phyloP scores from a whole-genome alignment of 257 asterid species.

The Leptodermis oblonga region DNA sequence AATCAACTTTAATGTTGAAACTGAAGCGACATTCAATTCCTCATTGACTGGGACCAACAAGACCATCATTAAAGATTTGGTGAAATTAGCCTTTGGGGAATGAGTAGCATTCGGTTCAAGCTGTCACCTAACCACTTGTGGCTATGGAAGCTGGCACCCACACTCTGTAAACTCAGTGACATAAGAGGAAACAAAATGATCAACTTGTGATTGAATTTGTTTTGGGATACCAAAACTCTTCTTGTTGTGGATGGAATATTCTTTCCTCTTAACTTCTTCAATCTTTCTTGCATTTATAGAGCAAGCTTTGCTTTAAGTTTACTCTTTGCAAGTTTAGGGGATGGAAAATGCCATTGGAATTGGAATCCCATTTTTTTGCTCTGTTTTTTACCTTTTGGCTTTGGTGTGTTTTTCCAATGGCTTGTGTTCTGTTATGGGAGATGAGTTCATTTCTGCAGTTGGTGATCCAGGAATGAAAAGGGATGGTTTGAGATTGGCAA shows the following conservation, averaged over 20 bases:
- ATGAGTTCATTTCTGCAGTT: slow-evolving; percentile 49
- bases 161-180: no score
- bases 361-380: no score
- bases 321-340: neutral
- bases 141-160: no score
- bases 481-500: slow-evolving; percentile 68
- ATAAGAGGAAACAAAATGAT: neutral
- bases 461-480: slow-evolving; percentile 80
- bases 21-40: neutral
- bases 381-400: no score
- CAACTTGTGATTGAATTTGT: neutral
- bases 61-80: neutral
- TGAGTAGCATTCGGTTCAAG: neutral
- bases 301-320: neutral
- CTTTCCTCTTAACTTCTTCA: neutral
- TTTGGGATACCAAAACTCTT: neutral
- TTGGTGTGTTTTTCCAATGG: slow-evolving; percentile 20
- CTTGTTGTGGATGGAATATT: neutral
- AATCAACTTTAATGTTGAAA: neutral
- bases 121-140: slow-evolving; percentile 1
- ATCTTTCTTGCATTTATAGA: neutral
- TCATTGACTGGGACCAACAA: neutral
- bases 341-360: no score
- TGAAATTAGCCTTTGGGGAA: neutral
- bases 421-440: slow-evolving; percentile 14